Conservation (phyloP, 225 moss, liverwort and hornwort species). For the Anthoceros angustus region DNA sequence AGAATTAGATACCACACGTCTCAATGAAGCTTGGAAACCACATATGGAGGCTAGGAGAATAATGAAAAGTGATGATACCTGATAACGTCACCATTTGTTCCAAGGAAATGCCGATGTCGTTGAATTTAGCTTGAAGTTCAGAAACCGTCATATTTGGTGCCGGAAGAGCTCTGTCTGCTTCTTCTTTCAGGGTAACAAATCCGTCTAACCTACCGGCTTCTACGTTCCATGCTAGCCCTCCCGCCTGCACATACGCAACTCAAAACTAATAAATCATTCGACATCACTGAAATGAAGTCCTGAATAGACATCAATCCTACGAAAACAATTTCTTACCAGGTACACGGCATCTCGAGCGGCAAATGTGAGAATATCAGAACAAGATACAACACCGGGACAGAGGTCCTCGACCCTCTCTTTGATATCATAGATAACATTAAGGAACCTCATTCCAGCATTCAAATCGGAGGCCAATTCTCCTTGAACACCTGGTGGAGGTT, state of each 20-base stretch:
- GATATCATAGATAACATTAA: constrained; percentile 7
- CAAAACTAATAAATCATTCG: too few species aligned
- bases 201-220: background rate
- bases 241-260: background rate
- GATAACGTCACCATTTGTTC: background rate
- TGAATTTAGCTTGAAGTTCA: background rate
- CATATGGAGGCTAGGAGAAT: too few species aligned
- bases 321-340: constrained; percentile 1
- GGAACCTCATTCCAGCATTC: constrained; percentile 4
- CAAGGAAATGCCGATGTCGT: background rate
- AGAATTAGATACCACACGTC: too few species aligned
- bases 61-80: background rate
- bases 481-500: background rate
- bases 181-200: background rate
- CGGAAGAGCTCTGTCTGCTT: background rate
- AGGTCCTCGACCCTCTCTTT: constrained; percentile 7
- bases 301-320: too few species aligned
- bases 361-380: constrained; percentile 12
- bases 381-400: constrained; percentile 12
- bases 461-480: constrained; percentile 8
- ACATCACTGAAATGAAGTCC: too few species aligned
- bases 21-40: too few species aligned
- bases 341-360: constrained; percentile 7
- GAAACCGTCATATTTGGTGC: background rate
- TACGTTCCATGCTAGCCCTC: background rate